Evolutionary conservation across 208 protist species (phyloP), one percentile per base, ranked within the genome.

Genomic region (Leishmania braziliensis): DNA sequence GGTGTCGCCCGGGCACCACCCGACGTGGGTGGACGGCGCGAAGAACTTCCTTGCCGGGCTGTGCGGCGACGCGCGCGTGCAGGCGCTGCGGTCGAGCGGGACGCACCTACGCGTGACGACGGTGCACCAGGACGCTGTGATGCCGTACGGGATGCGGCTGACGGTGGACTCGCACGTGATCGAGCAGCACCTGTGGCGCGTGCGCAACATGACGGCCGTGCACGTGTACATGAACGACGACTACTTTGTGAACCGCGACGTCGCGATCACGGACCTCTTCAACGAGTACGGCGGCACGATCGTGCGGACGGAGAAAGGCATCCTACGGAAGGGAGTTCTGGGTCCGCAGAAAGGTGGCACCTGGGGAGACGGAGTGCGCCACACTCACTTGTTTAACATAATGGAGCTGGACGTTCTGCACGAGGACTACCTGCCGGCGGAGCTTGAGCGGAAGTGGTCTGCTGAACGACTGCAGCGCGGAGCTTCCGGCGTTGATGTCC

Each of bases 1-100:
- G 75, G 96, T 99, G n/a, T 99, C 98, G 20, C 99, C 98, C 68
- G 97, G 97, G 50, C 98, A 99, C 88, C 84, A 98, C 60, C 95
- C 97, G 51, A 78, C 73, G 75, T 99, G 97, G 97, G 73, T 98
- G 60, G 90, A 98, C 84, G 62, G 86, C 46, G 85, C 88, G 68
- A 86, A 84, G 71, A 89, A 90, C 84, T 94, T 94, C 79, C 78
- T 94, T 26, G 75, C 77, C 12, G 84, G 86, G 8, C 51, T 78
- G 66, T 91, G 84, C 80, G 82, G 78, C 26, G 70, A 53, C 53
- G 71, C 73, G 48, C 50, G 78, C 3, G 84, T 88, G 76, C 76
- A 76, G 63, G 82, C 72, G 62, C 56, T 80, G 63, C 81, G 84
- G 69, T 29, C 62, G 26, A 39, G 70, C 36, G 88, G 89, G 26